phyloP scores from a whole-genome alignment of 2,329 filamentous ascomycete genomes.

The Monilinia aucupariae region DNA sequence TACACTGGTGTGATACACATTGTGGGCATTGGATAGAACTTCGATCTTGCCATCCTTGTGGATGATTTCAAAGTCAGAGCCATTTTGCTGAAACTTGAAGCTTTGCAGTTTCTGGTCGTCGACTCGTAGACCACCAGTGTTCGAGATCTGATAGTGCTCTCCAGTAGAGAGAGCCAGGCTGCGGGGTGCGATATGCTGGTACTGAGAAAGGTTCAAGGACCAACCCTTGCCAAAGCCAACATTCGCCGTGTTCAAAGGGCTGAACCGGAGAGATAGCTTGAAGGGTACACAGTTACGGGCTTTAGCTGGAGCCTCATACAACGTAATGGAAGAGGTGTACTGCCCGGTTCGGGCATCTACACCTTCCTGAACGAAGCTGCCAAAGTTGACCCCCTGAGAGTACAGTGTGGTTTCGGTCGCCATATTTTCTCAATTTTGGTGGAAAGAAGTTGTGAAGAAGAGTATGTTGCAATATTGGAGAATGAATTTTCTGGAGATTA shows the following conservation, averaged over 20 bases:
- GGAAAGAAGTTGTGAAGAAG: background rate
- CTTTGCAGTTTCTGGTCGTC: background rate
- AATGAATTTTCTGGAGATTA: background rate
- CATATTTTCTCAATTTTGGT: background rate
- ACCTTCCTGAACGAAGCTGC: background rate
- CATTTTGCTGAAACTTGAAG: background rate
- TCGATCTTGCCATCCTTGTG: background rate
- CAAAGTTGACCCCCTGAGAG: background rate
- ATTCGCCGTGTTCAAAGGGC: background rate
- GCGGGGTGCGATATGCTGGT: background rate
- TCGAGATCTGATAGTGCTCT: background rate
- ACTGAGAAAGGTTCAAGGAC: background rate
- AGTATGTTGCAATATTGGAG: background rate
- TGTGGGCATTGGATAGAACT: background rate
- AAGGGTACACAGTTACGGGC: background rate
- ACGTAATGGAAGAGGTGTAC: background rate
- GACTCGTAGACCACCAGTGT: background rate
- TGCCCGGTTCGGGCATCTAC: background rate
- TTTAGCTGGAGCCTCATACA: background rate
- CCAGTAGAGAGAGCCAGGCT: background rate
- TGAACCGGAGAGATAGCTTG: background rate
- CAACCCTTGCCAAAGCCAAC: background rate
- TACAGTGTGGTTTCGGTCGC: background rate
- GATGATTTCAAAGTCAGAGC: background rate
- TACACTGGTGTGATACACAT: background rate